phyloP scores from a whole-genome alignment of 805 yeast species.

The Hemisphaericaspora nanyangensis region DNA sequence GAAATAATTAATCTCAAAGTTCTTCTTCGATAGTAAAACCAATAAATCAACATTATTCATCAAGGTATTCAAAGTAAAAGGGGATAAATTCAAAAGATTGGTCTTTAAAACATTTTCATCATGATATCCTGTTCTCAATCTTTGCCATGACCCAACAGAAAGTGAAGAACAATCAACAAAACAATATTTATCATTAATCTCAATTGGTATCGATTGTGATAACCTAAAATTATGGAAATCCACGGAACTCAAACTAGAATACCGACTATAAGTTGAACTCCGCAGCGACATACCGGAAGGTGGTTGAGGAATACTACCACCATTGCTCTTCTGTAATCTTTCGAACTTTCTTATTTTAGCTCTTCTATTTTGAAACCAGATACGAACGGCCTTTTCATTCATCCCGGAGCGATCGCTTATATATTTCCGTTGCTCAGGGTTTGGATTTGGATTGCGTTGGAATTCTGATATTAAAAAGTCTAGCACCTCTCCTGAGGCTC shows the following conservation, averaged over 20 bases:
- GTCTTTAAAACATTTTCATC: slow-evolving; percentile 38
- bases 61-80: slow-evolving; percentile 56
- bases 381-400: slow-evolving; percentile 85
- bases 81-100: slow-evolving; percentile 59
- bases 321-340: slow-evolving; percentile 32
- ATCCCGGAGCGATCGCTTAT: slow-evolving; percentile 71
- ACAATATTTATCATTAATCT: slow-evolving; percentile 59
- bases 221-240: background rate
- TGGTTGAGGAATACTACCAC: slow-evolving; percentile 1
- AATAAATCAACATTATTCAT: slow-evolving; percentile 70
- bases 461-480: slow-evolving; percentile 67
- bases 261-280: background rate
- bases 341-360: slow-evolving; percentile 72
- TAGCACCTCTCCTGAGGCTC: slow-evolving; percentile 80
- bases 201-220: slow-evolving; percentile 39
- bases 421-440: slow-evolving; percentile 62
- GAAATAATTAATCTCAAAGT: slow-evolving; percentile 72
- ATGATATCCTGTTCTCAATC: slow-evolving; percentile 62
- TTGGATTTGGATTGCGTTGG: slow-evolving; percentile 69
- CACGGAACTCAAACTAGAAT: background rate
- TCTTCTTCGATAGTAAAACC: slow-evolving; percentile 66
- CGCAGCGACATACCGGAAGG: slow-evolving; percentile 2
- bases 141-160: slow-evolving; percentile 78
- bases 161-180: slow-evolving; percentile 65
- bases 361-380: slow-evolving; percentile 90